Conservation (phyloP, 1,284 basidiomycete genomes). For the Leucoagaricus sp. region DNA sequence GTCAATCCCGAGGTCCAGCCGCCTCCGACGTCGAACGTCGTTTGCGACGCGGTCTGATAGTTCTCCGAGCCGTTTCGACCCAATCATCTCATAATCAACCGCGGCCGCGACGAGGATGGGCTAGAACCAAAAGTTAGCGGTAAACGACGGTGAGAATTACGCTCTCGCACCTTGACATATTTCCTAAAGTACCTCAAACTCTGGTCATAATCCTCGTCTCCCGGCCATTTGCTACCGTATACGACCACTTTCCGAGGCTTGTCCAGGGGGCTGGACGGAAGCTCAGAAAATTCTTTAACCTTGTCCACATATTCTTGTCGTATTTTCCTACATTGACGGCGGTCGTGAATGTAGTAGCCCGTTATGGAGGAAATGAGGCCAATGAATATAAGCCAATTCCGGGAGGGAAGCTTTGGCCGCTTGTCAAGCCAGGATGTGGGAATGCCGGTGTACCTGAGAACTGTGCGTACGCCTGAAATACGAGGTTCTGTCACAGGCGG, state of each 20-base stretch:
- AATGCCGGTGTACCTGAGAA: conserved; percentile 67
- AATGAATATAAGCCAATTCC: conserved; percentile 94
- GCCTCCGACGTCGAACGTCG: conserved; percentile 66
- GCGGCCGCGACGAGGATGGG: conserved; percentile 94
- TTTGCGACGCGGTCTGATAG: conserved; percentile 77
- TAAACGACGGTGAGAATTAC: conserved; percentile 16
- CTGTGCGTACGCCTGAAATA: conserved; percentile 49
- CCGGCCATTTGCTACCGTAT: conserved; percentile 89
- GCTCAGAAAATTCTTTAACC: conserved; percentile 77
- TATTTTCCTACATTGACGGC: conserved; percentile 76
- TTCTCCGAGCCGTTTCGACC: conserved; percentile 85
- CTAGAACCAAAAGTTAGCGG: conserved; percentile 41
- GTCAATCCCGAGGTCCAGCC: conserved; percentile 65
- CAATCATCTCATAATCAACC: conserved; percentile 86
- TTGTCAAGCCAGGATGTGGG: conserved; percentile 74
- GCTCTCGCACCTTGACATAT: conserved; percentile 85
- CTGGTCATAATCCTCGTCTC: conserved; percentile 91
- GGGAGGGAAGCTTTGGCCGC: conserved; percentile 80
- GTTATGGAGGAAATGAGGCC: conserved; percentile 70
- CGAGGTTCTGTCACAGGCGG: conserved; percentile 9
- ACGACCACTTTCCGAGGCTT: conserved; percentile 84
- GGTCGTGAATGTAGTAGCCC: conserved; percentile 85
- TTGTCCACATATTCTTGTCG: conserved; percentile 78
- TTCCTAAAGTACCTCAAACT: conserved; percentile 88
- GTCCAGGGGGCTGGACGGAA: conserved; percentile 67